Base-by-base conservation (phyloP, 1,139 yeast genomes). In the Geotrichum klebahnii region DNA sequence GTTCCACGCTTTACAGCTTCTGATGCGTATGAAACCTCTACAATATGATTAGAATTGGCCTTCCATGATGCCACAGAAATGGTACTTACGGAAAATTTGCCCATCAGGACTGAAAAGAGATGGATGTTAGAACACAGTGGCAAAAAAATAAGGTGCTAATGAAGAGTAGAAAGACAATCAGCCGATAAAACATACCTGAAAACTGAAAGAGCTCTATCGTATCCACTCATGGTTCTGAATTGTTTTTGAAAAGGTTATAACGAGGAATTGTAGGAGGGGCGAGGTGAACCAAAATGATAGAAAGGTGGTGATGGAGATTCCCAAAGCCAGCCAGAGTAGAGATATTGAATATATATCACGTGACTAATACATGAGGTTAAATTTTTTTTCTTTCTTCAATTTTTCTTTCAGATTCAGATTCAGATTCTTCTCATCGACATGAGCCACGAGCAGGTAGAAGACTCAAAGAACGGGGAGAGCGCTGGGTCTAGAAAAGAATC, bases 1-100 rank as follows among this genome's bases (percentile, higher is more conserved):
- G 98, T 92, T 56, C 98, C 99, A 71, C 97, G 80, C 68, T 92
- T 92, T 49, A 92, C 99, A 1, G 99, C 99, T 69, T 92, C 99
- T 37, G 86, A 78, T 26, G 98, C 99, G 64, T 92, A 92, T 71
- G 92, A 98, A 42, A 94, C 98, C 77, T 92, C 83, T 79, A 64
- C 17, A 55, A 14, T n/a, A 34, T 29, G 12, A 39, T 51, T 41
- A 42, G 48, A 47, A 40, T 29, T 23, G 14, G 17, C n/a, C n/a
- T 28, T n/a, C 12, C 28, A 24, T 24, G 26, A 17, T 39, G 33
- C 4, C 16, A 12, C 31, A 5, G 29, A 40, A 33, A n/a, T 34
- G 39, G n/a, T n/a, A 76, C 82, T 55, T 75, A 78, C 83, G 97
- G 75, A 92, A 92, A 67, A 90, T 96, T 68, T 92, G 97, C 58